Conservation (phyloP, 305 asterid species). For the Caryopteris hybrid region DNA sequence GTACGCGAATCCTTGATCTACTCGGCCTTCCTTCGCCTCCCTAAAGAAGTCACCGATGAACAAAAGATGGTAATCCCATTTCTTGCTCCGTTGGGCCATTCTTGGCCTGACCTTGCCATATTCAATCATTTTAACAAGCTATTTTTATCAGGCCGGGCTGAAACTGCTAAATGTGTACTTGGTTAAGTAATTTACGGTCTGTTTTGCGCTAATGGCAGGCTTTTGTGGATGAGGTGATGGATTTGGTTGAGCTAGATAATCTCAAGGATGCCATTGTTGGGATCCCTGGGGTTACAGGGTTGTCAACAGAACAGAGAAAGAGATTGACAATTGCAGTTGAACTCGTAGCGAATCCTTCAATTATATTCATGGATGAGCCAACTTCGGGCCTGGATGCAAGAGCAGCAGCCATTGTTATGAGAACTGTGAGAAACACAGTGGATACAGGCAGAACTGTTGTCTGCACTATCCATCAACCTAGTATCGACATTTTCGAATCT, state of each 20-base stretch:
- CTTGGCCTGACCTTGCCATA: too few species aligned
- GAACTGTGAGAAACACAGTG: conserved; percentile 89
- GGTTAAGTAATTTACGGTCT: neutral
- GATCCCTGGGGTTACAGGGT: conserved; percentile 74
- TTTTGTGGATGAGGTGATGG: conserved; percentile 84
- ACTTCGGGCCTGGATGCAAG: conserved; percentile 92
- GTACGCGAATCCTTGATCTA: conserved; percentile 67
- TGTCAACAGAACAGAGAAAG: conserved; percentile 87
- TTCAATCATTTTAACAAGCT: too few species aligned
- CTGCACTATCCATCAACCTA: conserved; percentile 93
- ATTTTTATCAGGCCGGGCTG: too few species aligned
- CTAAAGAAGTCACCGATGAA: conserved; percentile 61
- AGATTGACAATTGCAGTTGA: conserved; percentile 88
- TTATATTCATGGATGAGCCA: conserved; percentile 91
- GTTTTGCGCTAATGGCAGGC: conserved; percentile 31
- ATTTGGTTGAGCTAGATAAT: conserved; percentile 69
- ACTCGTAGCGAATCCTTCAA: conserved; percentile 86
- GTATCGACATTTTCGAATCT: conserved; percentile 85
- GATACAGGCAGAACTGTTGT: conserved; percentile 94
- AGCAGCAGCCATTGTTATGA: conserved; percentile 94
- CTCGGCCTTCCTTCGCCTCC: conserved; percentile 87
- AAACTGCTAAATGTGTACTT: neutral
- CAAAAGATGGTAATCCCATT: conserved; percentile 60
- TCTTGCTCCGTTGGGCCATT: too few species aligned
- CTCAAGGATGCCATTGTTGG: conserved; percentile 84